phyloP scores from a whole-genome alignment of 2,329 filamentous ascomycete genomes.

The Seiridium unicorne region DNA sequence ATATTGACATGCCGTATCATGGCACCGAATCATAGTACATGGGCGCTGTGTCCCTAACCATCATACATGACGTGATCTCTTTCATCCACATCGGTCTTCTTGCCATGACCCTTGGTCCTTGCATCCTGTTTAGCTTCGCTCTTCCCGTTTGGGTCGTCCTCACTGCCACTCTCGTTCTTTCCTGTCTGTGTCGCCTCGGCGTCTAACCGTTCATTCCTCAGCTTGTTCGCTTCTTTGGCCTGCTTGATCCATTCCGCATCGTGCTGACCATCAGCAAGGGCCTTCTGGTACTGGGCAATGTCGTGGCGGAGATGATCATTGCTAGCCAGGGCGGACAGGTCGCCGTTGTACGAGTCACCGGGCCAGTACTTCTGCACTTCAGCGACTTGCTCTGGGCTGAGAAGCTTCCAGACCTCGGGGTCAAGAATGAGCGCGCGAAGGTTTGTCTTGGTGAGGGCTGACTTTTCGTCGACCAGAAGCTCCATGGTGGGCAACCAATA shows the following conservation, averaged over 20 bases:
- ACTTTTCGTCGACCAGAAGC: slow-evolving; percentile 2
- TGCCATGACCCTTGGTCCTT: too few relatives aligned
- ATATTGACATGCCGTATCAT: too few relatives aligned
- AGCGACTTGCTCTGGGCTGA: background rate
- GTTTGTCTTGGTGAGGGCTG: background rate
- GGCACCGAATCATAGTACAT: too few relatives aligned
- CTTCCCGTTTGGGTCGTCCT: background rate
- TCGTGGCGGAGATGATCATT: slow-evolving; percentile 6
- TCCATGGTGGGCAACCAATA: background rate
- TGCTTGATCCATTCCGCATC: slow-evolving; percentile 1
- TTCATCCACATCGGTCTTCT: too few relatives aligned
- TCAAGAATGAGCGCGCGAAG: slow-evolving; percentile 4
- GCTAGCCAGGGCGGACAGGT: background rate
- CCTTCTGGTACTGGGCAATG: slow-evolving; percentile 6
- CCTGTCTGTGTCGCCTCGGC: background rate
- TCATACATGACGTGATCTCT: background rate
- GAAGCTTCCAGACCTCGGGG: slow-evolving; percentile 3
- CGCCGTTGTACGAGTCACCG: background rate
- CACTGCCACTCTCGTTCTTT: background rate
- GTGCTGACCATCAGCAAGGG: background rate
- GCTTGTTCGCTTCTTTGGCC: slow-evolving; percentile 1
- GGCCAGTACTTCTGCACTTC: background rate
- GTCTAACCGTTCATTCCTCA: background rate
- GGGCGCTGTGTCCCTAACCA: background rate
- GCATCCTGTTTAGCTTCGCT: background rate